Conservation (phyloP, 1,139 yeast species). For the Pichia sp. region DNA sequence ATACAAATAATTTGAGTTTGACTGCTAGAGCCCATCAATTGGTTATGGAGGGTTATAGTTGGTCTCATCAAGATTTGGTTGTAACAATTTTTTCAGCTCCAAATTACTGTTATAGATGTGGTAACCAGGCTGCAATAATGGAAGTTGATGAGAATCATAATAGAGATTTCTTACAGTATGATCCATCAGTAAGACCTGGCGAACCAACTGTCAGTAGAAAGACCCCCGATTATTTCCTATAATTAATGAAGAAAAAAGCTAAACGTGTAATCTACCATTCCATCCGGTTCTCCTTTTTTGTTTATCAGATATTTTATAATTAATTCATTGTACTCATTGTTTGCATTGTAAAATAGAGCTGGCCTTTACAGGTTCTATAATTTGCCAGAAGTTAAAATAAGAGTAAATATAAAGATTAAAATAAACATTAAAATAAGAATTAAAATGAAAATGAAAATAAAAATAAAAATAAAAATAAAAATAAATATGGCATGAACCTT, state of each 20-base stretch:
- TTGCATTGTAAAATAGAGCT: too few relatives aligned
- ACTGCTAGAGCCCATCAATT: conserved; percentile 97
- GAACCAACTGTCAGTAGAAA: conserved; percentile 93
- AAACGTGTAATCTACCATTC: too few relatives aligned
- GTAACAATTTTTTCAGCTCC: conserved; percentile 98
- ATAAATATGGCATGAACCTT: too few relatives aligned
- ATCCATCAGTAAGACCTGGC: conserved; percentile 92
- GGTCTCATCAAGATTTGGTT: conserved; percentile 68
- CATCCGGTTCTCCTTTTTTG: too few relatives aligned
- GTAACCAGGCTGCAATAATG: conserved; percentile 98
- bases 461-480: too few relatives aligned
- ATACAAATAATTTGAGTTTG: conserved; percentile 69
- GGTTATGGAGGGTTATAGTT: conserved; percentile 90
- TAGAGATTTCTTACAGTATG: conserved; percentile 87
- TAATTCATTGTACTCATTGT: too few relatives aligned
- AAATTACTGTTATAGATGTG: conserved; percentile 93
- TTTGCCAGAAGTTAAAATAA: too few relatives aligned
- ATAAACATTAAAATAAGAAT: too few relatives aligned
- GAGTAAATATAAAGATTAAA: too few relatives aligned
- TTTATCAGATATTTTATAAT: too few relatives aligned
- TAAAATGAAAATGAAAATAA: too few relatives aligned
- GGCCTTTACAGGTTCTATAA: too few relatives aligned
- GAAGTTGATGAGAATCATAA: conserved; percentile 91
- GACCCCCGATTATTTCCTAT: conserved; percentile 91
- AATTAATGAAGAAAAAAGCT: conserved; percentile 11